These are phyloP conservation scores for Zelonia costaricensis DNA, from an alignment of 208 protist genomes.

Conservation along the genomic window DNA sequence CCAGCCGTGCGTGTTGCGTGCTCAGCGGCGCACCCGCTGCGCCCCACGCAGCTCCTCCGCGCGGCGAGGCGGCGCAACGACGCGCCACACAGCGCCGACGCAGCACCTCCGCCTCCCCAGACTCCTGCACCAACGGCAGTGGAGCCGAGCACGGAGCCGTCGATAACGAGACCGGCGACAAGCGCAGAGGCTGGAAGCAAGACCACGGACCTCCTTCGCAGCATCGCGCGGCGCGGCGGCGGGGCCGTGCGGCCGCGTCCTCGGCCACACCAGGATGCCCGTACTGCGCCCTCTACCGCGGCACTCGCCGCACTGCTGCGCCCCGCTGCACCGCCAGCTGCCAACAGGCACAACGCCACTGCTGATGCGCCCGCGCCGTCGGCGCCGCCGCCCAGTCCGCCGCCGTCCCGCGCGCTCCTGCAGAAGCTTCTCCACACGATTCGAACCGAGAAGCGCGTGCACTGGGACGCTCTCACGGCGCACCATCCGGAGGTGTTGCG, in stretches of 20 bases:
- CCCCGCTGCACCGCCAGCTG: no score
- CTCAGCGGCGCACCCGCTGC: no score
- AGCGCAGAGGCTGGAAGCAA: constrained; percentile 2
- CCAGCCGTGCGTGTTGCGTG: no score
- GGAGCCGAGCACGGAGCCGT: no score
- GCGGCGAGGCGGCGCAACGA: no score
- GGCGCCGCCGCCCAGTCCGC: background rate
- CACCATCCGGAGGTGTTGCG: constrained; percentile 18
- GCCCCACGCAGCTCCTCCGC: no score
- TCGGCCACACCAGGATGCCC: background rate
- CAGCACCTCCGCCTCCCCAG: no score
- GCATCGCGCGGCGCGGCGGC: constrained; percentile 20
- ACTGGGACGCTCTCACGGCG: constrained; percentile 22
- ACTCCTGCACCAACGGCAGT: no score
- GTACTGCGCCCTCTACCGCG: background rate
- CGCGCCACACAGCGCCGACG: no score
- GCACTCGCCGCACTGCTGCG: constrained; percentile 1
- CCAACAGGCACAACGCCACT: no score
- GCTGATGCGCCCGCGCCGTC: background rate
- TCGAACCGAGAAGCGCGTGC: constrained; percentile 19
- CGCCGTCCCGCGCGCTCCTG: constrained; percentile 25
- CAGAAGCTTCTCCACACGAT: constrained; percentile 18
- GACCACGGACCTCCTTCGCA: constrained; percentile 21
- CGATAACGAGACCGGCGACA: background rate
- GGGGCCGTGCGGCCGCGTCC: constrained; percentile 2